Conservation (phyloP, 1,139 yeast genomes). For the Zygotorulaspora mrakii region DNA sequence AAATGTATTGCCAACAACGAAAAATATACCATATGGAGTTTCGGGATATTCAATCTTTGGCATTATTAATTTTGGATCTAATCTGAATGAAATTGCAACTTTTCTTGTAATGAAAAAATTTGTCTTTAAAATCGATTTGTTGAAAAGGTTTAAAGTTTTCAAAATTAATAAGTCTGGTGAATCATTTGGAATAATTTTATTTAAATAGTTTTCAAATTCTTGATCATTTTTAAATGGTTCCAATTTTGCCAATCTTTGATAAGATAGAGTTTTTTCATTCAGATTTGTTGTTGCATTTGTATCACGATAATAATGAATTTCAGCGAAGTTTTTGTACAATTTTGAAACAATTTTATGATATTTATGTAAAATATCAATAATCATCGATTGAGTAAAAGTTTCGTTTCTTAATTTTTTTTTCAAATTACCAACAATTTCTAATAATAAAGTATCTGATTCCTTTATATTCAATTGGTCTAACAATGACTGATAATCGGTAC, state of each 20-base stretch:
- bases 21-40: conserved; percentile 90
- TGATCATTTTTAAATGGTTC: conserved; percentile 71
- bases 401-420: conserved; percentile 90
- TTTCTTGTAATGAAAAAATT: conserved; percentile 92
- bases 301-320: conserved; percentile 74
- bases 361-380: conserved; percentile 69
- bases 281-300: conserved; percentile 38
- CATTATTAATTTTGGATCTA: conserved; percentile 72
- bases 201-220: conserved; percentile 67
- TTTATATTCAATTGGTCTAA: conserved; percentile 28
- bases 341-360: conserved; percentile 74
- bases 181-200: conserved; percentile 69
- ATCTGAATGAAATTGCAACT: conserved; percentile 90
- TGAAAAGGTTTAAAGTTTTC: conserved; percentile 78
- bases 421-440: conserved; percentile 75
- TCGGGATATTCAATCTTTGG: conserved; percentile 87
- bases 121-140: conserved; percentile 84
- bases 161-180: conserved; percentile 76
- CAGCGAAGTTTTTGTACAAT: conserved; percentile 89
- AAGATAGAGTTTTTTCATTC: conserved; percentile 78
- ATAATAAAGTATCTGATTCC: conserved; percentile 42
- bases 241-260: conserved; percentile 78
- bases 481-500: conserved; percentile 73
- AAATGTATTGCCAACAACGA: conserved; percentile 93
- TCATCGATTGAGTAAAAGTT: conserved; percentile 84